Percentiles rank a stretch among this genome's conserved stretches.
These are phyloP conservation scores for Aspergillus alliaceus DNA, from an alignment of 2,329 filamentous ascomycete species.

Conservation along the genomic window DNA sequence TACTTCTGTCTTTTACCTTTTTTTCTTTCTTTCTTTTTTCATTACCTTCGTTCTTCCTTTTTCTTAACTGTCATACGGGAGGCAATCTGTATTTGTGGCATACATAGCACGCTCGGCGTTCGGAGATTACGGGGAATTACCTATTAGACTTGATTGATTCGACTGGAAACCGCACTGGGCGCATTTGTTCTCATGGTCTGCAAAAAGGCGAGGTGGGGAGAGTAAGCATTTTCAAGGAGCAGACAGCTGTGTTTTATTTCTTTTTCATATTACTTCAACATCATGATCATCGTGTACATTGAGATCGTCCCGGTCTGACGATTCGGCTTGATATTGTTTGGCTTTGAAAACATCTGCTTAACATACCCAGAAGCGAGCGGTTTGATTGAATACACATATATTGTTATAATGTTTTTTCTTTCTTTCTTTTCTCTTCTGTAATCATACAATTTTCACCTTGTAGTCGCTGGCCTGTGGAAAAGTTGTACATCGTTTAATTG, in stretches of 20 bases:
- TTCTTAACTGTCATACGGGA: slow-evolving; percentile 18
- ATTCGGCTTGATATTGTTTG: slow-evolving; percentile 22
- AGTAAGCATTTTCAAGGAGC: slow-evolving; percentile 35
- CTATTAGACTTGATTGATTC: slow-evolving; percentile 33
- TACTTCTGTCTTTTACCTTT: slow-evolving; percentile 17
- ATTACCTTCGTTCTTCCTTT: slow-evolving; percentile 22
- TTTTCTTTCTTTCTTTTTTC: slow-evolving; percentile 15
- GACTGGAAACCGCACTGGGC: slow-evolving; percentile 32
- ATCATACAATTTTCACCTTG: too few relatives aligned
- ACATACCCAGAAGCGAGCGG: slow-evolving; percentile 25
- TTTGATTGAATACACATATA: slow-evolving; percentile 16
- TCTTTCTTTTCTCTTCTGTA: too few relatives aligned
- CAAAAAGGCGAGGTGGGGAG: slow-evolving; percentile 25
- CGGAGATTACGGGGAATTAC: slow-evolving; percentile 25
- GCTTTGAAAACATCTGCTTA: slow-evolving; percentile 27
- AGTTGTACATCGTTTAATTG: too few relatives aligned
- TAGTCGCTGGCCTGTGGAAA: too few relatives aligned
- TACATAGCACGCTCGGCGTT: slow-evolving; percentile 39
- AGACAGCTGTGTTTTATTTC: slow-evolving; percentile 24
- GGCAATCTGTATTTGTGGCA: slow-evolving; percentile 30
- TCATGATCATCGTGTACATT: slow-evolving; percentile 24
- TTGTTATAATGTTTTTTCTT: not conserved
- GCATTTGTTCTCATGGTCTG: slow-evolving; percentile 36
- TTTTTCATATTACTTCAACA: slow-evolving; percentile 8
- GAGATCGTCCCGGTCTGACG: slow-evolving; percentile 25